Percentiles rank a stretch among this genome's conserved stretches.
These are phyloP conservation scores for Lepidium didymum DNA, from an alignment of 345 rosid genomes.

Conservation along the genomic window DNA sequence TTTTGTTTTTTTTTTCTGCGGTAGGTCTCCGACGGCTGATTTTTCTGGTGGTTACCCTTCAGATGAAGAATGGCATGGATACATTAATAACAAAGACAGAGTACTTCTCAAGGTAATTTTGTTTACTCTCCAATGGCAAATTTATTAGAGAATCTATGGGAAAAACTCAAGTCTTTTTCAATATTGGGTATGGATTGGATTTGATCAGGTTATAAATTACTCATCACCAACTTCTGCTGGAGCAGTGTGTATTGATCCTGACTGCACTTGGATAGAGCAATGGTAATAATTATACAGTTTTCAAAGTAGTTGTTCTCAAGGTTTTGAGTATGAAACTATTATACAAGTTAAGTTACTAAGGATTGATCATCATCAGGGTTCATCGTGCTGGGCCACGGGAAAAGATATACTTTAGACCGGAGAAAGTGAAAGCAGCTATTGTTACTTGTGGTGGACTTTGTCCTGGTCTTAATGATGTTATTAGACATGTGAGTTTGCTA, in stretches of 20 bases:
- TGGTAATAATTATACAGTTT: conserved; percentile 34
- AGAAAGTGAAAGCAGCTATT: conserved; percentile 86
- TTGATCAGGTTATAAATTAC: conserved; percentile 56
- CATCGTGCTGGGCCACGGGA: conserved; percentile 96
- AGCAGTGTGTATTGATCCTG: conserved; percentile 73
- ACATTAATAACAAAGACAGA: conserved; percentile 80
- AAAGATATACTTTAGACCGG: conserved; percentile 81
- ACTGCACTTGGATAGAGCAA: conserved; percentile 89
- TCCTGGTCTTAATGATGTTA: conserved; percentile 92
- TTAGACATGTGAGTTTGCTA: conserved; percentile 55
- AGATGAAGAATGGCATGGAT: conserved; percentile 95
- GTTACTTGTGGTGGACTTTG: conserved; percentile 97
- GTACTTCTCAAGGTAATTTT: conserved; percentile 83
- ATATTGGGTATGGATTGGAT: no score
- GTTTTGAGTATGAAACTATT: no score
- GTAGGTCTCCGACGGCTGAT: conserved; percentile 62
- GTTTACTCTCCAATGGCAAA: not conserved
- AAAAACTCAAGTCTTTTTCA: no score
- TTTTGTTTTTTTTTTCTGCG: no score
- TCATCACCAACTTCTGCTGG: conserved; percentile 82
- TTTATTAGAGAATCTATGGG: no score
- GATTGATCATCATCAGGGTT: conserved; percentile 40
- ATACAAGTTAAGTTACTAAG: no score
- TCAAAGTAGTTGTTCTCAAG: no score
- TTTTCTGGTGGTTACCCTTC: conserved; percentile 76